Base-by-base conservation (phyloP, 2,329 filamentous ascomycete species). In the Neospermospora avenae region DNA sequence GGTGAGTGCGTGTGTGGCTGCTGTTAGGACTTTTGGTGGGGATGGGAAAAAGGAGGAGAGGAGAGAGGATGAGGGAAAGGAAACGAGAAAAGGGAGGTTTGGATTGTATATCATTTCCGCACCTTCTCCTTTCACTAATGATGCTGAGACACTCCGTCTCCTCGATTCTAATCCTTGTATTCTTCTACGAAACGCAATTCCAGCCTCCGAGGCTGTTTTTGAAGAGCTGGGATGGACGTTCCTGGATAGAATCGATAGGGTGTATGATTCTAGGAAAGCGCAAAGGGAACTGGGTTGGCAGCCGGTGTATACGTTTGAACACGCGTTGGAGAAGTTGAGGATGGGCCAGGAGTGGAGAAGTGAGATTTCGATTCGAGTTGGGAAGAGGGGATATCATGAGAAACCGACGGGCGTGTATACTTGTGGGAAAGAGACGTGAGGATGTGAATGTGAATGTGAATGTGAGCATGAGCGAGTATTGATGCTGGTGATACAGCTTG, bases 361-460 rank as follows among this genome's bases (percentile, higher is more conserved):
- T 51, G 46, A 51, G 46, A 18, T 51, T 34, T 7, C n/a, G 16
- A 13, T 20, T 1, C 34, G 4, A 28, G 46, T 51, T 20, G 46
- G 46, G 28, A 34, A 14, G 46, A 51, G 28, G 28, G 46, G 46
- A n/a, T 51, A 51, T 51, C 46, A 51, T 51, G 28, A 10, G 13
- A 28, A 34, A n/a, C 46, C 46, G 16, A 51, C 46, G n/a, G 46
- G 46, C 28, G 46, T 51, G 5, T 51, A 51, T 51, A 51, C 46
- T 31, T 31, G n/a, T n/a, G n/a, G n/a, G n/a, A n/a, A n/a, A n/a
- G n/a, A n/a, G n/a, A n/a, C n/a, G n/a, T n/a, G n/a, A n/a, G n/a
- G n/a, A n/a, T n/a, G n/a, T n/a, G n/a, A n/a, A n/a, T n/a, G n/a
- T n/a, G n/a, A n/a, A n/a, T n/a, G n/a, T n/a, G n/a, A n/a, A n/a